Base-by-base conservation (phyloP, 345 rosid species). In the Citrus australasica region DNA sequence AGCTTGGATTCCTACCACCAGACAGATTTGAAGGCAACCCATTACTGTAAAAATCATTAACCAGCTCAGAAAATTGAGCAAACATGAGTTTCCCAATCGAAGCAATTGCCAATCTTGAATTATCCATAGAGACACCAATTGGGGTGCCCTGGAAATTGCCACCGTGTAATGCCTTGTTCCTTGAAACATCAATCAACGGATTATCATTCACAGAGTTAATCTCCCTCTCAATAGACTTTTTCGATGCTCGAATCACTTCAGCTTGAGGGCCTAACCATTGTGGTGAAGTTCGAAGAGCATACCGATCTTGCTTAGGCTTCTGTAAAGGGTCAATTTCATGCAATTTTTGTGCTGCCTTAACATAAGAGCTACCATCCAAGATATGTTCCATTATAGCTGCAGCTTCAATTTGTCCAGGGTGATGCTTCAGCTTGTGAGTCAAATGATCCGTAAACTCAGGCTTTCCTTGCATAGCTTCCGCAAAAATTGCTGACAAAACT, bases 101-200 rank as follows among this genome's bases (percentile, higher is more conserved):
- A 21, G 95, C 93, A 2, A 91, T 80, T 16, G 95, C 95, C 71
- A 91, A 72, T 68, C 93, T 83, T 24, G 90, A 77, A 37, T 90
- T 91, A 73, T 91, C 95, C 95, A 91, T 91, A 11, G 95, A 89
- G 0, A 90, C 95, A 33, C 95, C 95, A 51, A 91, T 82, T 1
- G 92, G 92, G 32, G 93, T 91, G 2, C 95, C 95, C 80, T 90
- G 95, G 79, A 91, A 90, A 62, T 91, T 91, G 5, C 92, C 87
- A 4, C 87, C 83, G 30, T 87, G 90, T 16, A 87, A 71, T 66
- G 88, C 88, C 60, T 79, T 85, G 84, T 82, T 82, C 71, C 90
- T 76, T 0, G 88, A 79, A 19, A 87, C 90, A 69, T 87, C 90
- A 46, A 87, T 87, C 78, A 87, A 67, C 0, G 88, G 90, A 63